These are phyloP conservation scores for Populus tremula DNA, from an alignment of 345 rosid species.

Conservation along the genomic window DNA sequence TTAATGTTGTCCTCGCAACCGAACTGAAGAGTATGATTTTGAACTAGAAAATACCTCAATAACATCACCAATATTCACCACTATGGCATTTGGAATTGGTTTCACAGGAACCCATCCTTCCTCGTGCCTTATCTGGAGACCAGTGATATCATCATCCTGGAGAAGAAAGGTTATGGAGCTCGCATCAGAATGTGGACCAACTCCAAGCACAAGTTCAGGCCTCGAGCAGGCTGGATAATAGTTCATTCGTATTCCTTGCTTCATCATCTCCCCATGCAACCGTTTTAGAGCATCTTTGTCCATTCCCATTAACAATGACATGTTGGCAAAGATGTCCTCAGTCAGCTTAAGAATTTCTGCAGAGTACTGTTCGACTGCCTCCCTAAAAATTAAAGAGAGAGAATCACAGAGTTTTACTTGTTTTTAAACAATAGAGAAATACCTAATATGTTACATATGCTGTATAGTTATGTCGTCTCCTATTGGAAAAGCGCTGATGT, in stretches of 20 bases:
- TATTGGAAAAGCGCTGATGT: too few species aligned
- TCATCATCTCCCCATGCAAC: constrained; percentile 14
- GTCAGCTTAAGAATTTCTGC: background rate
- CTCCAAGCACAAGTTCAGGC: constrained; percentile 23
- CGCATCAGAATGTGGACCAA: constrained; percentile 27
- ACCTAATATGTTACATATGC: background rate
- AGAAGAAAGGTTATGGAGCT: constrained; percentile 27
- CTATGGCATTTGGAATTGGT: constrained; percentile 28
- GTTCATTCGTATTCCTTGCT: constrained; percentile 26
- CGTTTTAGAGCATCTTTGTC: constrained; percentile 13
- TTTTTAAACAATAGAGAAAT: too few species aligned
- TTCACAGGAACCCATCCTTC: constrained; percentile 31
- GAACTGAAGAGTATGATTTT: too few species aligned
- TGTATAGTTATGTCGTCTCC: background rate
- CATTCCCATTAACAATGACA: constrained; percentile 21
- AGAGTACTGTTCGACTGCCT: too few species aligned
- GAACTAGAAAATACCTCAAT: constrained; percentile 10
- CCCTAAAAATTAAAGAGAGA: too few species aligned
- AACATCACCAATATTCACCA: constrained; percentile 30
- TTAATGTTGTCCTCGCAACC: constrained; percentile 23
- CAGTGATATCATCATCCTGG: constrained; percentile 29
- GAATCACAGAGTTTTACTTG: too few species aligned
- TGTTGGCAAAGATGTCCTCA: constrained; percentile 4
- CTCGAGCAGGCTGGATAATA: constrained; percentile 30
- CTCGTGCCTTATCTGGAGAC: constrained; percentile 30